Evolutionary conservation across 1,284 basidiomycete species (phyloP).

Genomic region (Cryptococcus sp.): DNA sequence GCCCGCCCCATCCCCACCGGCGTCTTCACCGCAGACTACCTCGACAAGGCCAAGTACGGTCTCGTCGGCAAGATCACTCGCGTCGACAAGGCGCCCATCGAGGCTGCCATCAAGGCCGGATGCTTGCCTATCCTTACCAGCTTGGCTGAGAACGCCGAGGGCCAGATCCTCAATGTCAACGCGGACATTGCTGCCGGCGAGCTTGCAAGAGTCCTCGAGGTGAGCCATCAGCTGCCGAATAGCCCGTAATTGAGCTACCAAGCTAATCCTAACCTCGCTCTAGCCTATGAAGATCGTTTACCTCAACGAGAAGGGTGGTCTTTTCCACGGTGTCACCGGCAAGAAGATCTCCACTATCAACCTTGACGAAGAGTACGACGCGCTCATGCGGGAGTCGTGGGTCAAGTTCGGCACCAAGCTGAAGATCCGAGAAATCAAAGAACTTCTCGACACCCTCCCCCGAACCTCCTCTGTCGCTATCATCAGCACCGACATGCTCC

Average conservation of each 20-base stretch:
- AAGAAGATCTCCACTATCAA: conserved; percentile 96
- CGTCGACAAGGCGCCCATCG: conserved; percentile 90
- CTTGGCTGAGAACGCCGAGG: conserved; percentile 84
- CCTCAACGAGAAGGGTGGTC: conserved; percentile 96
- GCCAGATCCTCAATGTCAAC: conserved; percentile 95
- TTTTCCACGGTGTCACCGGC: conserved; percentile 95
- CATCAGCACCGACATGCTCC: conserved; percentile 89
- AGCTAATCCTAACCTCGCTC: not conserved
- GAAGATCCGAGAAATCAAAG: conserved; percentile 99
- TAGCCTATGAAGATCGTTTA: conserved; percentile 97
- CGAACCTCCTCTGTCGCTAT: conserved; percentile 98
- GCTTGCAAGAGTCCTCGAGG: conserved; percentile 88
- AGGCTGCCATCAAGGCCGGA: conserved; percentile 90
- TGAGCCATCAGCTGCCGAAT: conserved; percentile 16
- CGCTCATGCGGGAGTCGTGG: conserved; percentile 98
- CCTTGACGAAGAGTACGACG: conserved; percentile 97
- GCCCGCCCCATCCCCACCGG: conserved; percentile 94
- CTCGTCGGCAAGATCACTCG: conserved; percentile 89
- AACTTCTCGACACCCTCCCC: conserved; percentile 95
- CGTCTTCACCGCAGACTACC: conserved; percentile 91
- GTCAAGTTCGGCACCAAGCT: conserved; percentile 99
- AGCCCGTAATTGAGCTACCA: not conserved
- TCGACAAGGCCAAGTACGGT: conserved; percentile 91
- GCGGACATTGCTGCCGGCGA: conserved; percentile 95
- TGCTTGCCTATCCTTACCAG: conserved; percentile 90